phyloP scores from a whole-genome alignment of 371 early-diverging fungal genomes.

The Mortierella sp. region DNA sequence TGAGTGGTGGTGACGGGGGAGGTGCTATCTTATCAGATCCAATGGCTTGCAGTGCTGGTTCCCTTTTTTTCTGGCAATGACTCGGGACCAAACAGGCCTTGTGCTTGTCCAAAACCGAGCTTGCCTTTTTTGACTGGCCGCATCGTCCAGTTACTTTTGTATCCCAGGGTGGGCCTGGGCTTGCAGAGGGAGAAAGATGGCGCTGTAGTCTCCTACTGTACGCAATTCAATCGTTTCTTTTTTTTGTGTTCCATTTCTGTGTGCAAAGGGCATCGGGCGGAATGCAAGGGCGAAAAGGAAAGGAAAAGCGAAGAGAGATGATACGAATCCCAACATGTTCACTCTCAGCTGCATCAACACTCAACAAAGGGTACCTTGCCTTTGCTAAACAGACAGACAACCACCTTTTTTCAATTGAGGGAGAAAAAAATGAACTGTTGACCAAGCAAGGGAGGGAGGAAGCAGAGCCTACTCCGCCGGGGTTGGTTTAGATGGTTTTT shows the following conservation, averaged over 20 bases:
- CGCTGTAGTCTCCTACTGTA: background rate
- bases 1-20: background rate
- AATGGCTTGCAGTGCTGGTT: background rate
- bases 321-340: background rate
- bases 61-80: conserved; percentile 6
- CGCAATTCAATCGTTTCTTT: background rate
- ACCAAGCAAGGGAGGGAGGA: conserved; percentile 24
- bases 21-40: conserved; percentile 12
- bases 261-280: background rate
- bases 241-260: background rate
- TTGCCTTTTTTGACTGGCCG: conserved; percentile 13
- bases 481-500: conserved; percentile 65
- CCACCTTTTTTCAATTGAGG: background rate
- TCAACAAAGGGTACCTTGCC: conserved; percentile 18
- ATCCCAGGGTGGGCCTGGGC: conserved; percentile 2
- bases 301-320: background rate
- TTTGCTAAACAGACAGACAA: background rate
- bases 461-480: conserved; percentile 64
- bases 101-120: background rate
- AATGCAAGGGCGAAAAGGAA: background rate
- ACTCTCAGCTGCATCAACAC: conserved; percentile 11
- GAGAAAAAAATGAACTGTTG: conserved; percentile 34
- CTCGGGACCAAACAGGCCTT: background rate
- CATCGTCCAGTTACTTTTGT: background rate
- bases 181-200: background rate